phyloP scores from a whole-genome alignment of 306 rosid species.

The Abrus pulchellus region DNA sequence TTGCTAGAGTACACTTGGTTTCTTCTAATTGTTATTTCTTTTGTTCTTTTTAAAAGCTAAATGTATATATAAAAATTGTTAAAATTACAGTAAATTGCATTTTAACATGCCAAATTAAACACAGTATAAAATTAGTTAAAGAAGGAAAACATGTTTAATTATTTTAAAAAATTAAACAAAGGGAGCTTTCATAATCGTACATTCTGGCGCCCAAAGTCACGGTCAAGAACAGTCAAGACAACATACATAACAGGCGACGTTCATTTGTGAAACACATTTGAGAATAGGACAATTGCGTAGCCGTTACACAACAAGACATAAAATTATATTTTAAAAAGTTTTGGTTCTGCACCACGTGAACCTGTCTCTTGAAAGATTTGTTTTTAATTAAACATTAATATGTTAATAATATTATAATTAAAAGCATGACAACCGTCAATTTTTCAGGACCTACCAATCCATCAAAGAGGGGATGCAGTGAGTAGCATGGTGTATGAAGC shows the following conservation, averaged over 20 bases:
- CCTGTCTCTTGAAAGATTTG: slow-evolving; percentile 45
- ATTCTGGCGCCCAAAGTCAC: slow-evolving; percentile 40
- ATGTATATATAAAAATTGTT: neutral
- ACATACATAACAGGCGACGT: slow-evolving; percentile 7
- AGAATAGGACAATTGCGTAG: neutral
- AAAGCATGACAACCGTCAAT: neutral
- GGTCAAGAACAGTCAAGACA: neutral
- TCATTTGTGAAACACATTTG: slow-evolving; percentile 1
- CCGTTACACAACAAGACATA: neutral
- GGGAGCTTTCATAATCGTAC: slow-evolving; percentile 10
- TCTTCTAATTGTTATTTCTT: no score
- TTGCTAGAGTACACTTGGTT: neutral
- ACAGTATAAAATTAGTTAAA: neutral
- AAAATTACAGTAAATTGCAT: no score
- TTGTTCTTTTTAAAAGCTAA: neutral
- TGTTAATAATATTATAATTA: neutral
- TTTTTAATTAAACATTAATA: neutral
- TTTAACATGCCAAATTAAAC: no score
- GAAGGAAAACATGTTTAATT: neutral
- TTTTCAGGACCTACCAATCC: slow-evolving; percentile 71
- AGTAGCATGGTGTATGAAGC: slow-evolving; percentile 95
- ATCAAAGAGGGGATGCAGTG: slow-evolving; percentile 89
- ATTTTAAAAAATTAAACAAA: neutral
- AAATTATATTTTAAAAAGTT: neutral
- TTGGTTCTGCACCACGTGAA: slow-evolving; percentile 52